Evolutionary conservation across 225 moss, liverwort and hornwort genomes (phyloP), one percentile per base, ranked within the genome.

Genomic region (Sphagnum tenellum): DNA sequence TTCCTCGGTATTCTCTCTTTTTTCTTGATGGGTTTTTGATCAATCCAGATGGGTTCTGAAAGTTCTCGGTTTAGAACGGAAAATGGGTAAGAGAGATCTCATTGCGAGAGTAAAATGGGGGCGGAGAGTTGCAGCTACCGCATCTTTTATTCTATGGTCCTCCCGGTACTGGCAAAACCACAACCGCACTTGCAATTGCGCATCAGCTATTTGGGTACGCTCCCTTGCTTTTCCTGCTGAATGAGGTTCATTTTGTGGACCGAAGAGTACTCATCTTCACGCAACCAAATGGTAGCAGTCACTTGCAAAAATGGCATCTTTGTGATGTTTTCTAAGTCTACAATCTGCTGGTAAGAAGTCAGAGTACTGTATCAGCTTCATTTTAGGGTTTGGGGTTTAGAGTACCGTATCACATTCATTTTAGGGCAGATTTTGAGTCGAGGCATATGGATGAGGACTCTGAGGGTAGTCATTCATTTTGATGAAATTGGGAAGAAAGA

Each of bases 81-180:
- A 45, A n/a, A 7, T 6, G 59, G 59, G 7, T 60, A 5, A 60
- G 7, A 60, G 59, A 13, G 12, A 60, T 6, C 7, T 6, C 7
- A n/a, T 5, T 5, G 6, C 6, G 7, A 5, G 45, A 60, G 59
- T 52, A 5, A 9, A 9, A 9, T 59, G 46, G 52, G 68, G 44
- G 50, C 13, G 44, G 46, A 4, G 61, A 53, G 64, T 57, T 79
- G 65, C 85, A 90, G 90, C 77, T 98, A 47, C 96, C 96, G 3
- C 96, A 98, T 44, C 78, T 98, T 53, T 61, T 98, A 10, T 92
- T 98, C 72, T 93, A 98, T 62, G 92, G 96, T 57, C 90, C 96
- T 45, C 96, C 96, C 3, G 96, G 96, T 9, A 98, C 96, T 7
- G 96, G 96, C 53, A 98, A 98, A 77, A 98, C 96, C 4, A 90